Evolutionary conservation across 768 basidiomycete species (phyloP).

Genomic region (Leccinum arenicola): DNA sequence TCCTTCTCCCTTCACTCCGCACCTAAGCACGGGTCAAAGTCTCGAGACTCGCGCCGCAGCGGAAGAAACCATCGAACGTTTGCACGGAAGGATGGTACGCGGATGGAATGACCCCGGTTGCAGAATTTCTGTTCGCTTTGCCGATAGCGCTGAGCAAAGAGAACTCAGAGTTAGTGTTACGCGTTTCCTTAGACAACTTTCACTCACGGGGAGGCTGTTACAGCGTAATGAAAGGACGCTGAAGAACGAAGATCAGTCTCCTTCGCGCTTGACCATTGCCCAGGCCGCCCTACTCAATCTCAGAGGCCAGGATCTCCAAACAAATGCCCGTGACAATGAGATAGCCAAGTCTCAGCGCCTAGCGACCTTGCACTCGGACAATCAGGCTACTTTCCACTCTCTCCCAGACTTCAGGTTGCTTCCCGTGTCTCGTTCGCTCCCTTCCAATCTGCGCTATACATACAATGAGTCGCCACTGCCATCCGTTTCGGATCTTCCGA

Average conservation of each 20-base stretch:
- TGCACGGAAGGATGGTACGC: conserved; percentile 78
- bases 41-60: conserved; percentile 70
- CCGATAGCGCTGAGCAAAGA: conserved; percentile 74
- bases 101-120: conserved; percentile 78
- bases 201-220: conserved; percentile 1
- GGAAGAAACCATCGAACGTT: conserved; percentile 71
- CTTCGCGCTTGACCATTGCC: conserved; percentile 69
- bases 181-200: not conserved
- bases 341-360: conserved; percentile 11
- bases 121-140: conserved; percentile 76
- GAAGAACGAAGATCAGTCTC: conserved; percentile 62
- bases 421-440: conserved; percentile 18
- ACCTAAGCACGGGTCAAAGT: conserved; percentile 34
- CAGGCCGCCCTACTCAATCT: conserved; percentile 76
- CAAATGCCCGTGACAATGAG: conserved; percentile 3
- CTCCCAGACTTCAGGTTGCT: conserved; percentile 3
- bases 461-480: conserved; percentile 16
- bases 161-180: conserved; percentile 60
- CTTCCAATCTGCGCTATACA: conserved; percentile 21
- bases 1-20: not conserved
- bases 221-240: conserved; percentile 61
- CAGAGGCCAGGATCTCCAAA: conserved; percentile 56
- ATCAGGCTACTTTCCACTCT: conserved; percentile 2
- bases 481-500: conserved; percentile 15
- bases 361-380: conserved; percentile 4